These are phyloP conservation scores for Fraxinus xanthoxyloides DNA, from an alignment of 305 asterid genomes.

Conservation along the genomic window DNA sequence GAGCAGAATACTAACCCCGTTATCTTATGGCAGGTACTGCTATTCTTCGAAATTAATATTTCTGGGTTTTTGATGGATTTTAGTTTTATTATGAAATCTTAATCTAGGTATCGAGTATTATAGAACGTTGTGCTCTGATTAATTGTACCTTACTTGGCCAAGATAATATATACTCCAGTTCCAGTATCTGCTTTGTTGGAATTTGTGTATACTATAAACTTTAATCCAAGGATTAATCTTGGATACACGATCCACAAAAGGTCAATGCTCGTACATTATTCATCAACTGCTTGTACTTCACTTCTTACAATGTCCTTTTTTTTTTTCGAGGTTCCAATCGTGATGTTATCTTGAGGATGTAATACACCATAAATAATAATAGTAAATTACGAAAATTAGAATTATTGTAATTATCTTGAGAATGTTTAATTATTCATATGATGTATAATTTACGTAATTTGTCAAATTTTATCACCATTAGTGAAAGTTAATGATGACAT, in stretches of 20 bases:
- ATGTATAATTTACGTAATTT: not conserved
- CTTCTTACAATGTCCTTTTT: not conserved
- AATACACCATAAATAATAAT: not conserved
- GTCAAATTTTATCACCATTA: not conserved
- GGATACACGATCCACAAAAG: not conserved
- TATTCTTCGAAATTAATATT: not conserved
- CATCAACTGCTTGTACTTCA: not conserved
- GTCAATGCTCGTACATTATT: not conserved
- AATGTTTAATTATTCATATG: not conserved
- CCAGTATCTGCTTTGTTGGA: not conserved
- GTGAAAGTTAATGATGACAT: not conserved
- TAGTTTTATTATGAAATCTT: not conserved
- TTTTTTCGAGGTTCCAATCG: not conserved
- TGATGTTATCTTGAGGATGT: not conserved
- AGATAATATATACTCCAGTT: not conserved
- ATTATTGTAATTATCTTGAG: not conserved
- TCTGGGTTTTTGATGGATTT: not conserved
- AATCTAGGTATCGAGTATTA: not conserved
- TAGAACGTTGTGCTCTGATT: not conserved
- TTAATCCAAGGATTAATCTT: not conserved
- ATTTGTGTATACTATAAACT: not conserved
- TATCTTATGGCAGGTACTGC: conserved; percentile 1
- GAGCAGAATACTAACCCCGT: not conserved
- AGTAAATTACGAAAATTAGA: not conserved
- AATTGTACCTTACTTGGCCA: not conserved